Conservation (phyloP, 208 protist species). For the Vickermania spadyakhi region DNA sequence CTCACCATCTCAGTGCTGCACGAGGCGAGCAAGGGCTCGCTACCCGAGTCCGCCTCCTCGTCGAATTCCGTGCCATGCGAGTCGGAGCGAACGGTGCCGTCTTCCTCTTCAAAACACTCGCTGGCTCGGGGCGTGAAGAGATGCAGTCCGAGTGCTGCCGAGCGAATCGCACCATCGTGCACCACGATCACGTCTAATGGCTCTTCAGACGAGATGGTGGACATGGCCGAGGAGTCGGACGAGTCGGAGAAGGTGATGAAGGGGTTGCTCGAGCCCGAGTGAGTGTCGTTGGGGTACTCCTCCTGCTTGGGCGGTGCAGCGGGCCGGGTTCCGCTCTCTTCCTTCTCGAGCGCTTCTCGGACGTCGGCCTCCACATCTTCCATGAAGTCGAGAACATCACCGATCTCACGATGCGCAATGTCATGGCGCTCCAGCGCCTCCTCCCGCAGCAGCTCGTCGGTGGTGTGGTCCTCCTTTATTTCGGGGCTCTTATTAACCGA, state of each 20-base stretch:
- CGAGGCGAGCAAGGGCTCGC: not conserved
- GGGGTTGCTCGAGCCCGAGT: not conserved
- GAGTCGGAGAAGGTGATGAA: not conserved
- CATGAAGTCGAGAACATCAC: not conserved
- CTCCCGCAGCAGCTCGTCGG: not conserved
- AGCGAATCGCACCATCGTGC: slow-evolving; percentile 7
- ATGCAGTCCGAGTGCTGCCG: not conserved
- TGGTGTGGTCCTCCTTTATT: no score
- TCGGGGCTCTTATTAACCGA: no score
- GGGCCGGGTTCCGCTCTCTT: not conserved
- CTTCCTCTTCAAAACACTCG: not conserved
- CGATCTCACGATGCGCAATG: not conserved
- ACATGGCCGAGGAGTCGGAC: not conserved
- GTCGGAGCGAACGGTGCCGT: slow-evolving; percentile 1
- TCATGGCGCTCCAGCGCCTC: not conserved
- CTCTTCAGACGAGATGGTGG: slow-evolving; percentile 1
- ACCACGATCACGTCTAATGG: slow-evolving; percentile 12
- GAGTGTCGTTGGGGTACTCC: not conserved
- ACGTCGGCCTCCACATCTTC: not conserved
- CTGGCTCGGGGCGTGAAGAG: not conserved
- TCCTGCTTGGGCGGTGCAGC: not conserved
- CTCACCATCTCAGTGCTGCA: not conserved
- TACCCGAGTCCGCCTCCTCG: slow-evolving; percentile 8
- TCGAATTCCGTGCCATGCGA: not conserved
- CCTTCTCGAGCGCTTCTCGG: not conserved